These are phyloP conservation scores for Fragaria vesca DNA, from an alignment of 306 rosid species.

Conservation along the genomic window DNA sequence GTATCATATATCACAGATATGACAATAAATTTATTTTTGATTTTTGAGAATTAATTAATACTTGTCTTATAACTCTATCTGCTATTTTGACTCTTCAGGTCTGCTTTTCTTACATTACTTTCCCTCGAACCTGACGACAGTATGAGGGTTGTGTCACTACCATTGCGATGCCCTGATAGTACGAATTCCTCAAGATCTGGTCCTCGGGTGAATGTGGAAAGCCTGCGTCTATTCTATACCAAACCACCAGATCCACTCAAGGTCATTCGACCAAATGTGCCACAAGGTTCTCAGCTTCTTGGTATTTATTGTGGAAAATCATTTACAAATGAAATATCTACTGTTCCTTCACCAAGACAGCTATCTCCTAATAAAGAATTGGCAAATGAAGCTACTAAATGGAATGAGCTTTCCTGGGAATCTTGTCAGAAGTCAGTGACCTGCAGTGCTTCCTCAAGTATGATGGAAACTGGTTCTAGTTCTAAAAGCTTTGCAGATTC, in stretches of 20 bases:
- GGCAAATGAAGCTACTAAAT: slow-evolving; percentile 42
- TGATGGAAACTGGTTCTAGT: slow-evolving; percentile 34
- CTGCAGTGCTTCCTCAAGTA: slow-evolving; percentile 32
- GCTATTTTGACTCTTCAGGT: slow-evolving; percentile 46
- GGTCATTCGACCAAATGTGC: slow-evolving; percentile 41
- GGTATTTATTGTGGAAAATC: slow-evolving; percentile 43
- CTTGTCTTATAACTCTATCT: not conserved
- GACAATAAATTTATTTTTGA: not conserved
- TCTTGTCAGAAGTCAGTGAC: slow-evolving; percentile 34
- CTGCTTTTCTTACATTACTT: slow-evolving; percentile 42
- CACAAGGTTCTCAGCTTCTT: slow-evolving; percentile 34
- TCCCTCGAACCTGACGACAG: slow-evolving; percentile 46
- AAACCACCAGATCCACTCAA: slow-evolving; percentile 39
- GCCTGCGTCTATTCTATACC: slow-evolving; percentile 43
- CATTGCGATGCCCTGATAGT: slow-evolving; percentile 39
- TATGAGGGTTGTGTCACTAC: slow-evolving; percentile 52
- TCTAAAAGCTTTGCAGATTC: slow-evolving; percentile 34
- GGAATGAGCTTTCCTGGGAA: slow-evolving; percentile 40
- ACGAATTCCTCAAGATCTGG: slow-evolving; percentile 29
- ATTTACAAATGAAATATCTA: slow-evolving; percentile 31
- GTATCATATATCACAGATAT: not conserved
- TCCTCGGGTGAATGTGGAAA: slow-evolving; percentile 44
- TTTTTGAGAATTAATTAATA: not conserved
- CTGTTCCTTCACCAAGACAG: slow-evolving; percentile 39
- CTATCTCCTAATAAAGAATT: slow-evolving; percentile 53